Conservation (phyloP, 2,329 filamentous ascomycete genomes). For the Stromatinia cepivora region DNA sequence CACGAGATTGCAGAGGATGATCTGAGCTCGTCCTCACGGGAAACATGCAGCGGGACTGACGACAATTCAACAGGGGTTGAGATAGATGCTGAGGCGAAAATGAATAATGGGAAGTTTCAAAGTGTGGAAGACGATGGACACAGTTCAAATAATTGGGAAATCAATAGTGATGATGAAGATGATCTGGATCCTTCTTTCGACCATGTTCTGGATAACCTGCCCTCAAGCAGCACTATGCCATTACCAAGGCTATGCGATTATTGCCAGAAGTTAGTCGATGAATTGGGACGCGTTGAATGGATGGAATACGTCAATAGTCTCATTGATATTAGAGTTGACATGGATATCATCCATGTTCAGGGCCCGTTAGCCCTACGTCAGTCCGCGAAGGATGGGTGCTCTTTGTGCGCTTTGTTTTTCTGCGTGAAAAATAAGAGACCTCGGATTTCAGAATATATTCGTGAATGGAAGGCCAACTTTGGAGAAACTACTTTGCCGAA, state of each 20-base stretch:
- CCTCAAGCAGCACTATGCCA: neutral
- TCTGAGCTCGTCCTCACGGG: neutral
- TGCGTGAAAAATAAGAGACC: no score
- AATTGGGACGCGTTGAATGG: neutral
- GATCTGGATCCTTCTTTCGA: neutral
- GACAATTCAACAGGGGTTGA: fast-evolving
- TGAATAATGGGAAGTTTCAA: neutral
- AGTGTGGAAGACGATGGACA: neutral
- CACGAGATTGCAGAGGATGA: neutral
- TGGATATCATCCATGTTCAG: neutral
- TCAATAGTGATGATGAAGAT: no score
- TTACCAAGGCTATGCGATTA: neutral
- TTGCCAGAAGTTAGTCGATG: neutral
- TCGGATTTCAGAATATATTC: neutral
- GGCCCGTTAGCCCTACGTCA: neutral
- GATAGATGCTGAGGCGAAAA: neutral
- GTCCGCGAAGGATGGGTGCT: neutral
- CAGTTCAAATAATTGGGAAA: no score
- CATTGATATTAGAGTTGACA: no score
- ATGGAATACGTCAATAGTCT: no score
- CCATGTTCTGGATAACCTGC: neutral
- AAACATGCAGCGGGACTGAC: neutral
- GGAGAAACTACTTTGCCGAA: neutral
- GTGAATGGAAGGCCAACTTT: neutral
- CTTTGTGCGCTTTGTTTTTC: neutral